Percentiles rank a stretch among this genome's conserved stretches.
Conservation (phyloP, 805 yeast species). For the Lachancea dasiensis region DNA sequence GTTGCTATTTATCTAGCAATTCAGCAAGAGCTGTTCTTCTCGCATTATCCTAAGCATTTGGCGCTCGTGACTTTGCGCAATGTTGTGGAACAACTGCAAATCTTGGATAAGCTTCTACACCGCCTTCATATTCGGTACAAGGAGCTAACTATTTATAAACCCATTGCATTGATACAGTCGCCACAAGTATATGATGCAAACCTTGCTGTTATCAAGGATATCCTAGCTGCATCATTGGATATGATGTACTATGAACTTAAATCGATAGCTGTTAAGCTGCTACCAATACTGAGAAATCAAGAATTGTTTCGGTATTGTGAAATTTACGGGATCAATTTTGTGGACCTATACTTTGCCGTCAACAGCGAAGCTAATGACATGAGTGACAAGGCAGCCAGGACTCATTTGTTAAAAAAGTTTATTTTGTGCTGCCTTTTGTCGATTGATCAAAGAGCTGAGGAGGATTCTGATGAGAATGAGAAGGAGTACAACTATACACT, state of each 20-base stretch:
- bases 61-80: slow-evolving; percentile 14
- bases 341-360: slow-evolving; percentile 26
- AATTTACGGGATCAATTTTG: slow-evolving; percentile 35
- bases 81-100: slow-evolving; percentile 15
- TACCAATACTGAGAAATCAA: slow-evolving; percentile 28
- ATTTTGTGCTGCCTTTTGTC: slow-evolving; percentile 40
- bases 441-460: slow-evolving; percentile 18
- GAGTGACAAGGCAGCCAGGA: slow-evolving; percentile 30
- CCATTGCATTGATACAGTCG: slow-evolving; percentile 11
- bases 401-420: slow-evolving; percentile 38
- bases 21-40: slow-evolving; percentile 21
- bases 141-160: slow-evolving; percentile 26
- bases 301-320: slow-evolving; percentile 40
- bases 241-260: slow-evolving; percentile 22
- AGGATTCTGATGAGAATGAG: slow-evolving; percentile 9
- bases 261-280: slow-evolving; percentile 23
- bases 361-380: slow-evolving; percentile 20
- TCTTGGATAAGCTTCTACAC: slow-evolving; percentile 23
- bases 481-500: slow-evolving; percentile 6
- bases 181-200: slow-evolving; percentile 8
- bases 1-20: slow-evolving; percentile 18
- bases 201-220: slow-evolving; percentile 22
- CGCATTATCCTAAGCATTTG: slow-evolving; percentile 18
- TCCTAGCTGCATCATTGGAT: slow-evolving; percentile 33
- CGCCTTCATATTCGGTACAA: slow-evolving; percentile 27